phyloP scores from a whole-genome alignment of 495 filamentous ascomycete species.

The Trichocladium uniseriatum region DNA sequence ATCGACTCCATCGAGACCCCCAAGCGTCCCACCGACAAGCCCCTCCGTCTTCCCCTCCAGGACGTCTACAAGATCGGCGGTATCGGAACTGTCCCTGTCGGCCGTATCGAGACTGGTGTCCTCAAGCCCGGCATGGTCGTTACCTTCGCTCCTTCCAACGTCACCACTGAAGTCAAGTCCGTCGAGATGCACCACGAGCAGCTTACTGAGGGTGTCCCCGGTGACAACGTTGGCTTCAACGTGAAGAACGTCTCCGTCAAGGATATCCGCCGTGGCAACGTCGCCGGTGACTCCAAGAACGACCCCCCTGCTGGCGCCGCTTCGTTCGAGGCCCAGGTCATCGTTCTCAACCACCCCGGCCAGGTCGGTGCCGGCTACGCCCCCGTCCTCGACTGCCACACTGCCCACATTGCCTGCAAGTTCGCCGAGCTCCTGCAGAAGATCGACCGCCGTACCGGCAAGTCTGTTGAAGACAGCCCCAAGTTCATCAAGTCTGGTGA shows the following conservation, averaged over 20 bases:
- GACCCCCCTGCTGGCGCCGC: conserved; percentile 84
- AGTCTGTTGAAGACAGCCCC: conserved; percentile 79
- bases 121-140: conserved; percentile 98
- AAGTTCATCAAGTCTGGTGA: conserved; percentile 99
- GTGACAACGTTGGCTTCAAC: conserved; percentile 99
- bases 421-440: conserved; percentile 97
- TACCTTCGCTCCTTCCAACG: conserved; percentile 90
- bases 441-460: conserved; percentile 99
- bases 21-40: conserved; percentile 89
- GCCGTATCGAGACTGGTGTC: conserved; percentile 99
- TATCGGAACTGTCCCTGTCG: conserved; percentile 99
- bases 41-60: conserved; percentile 99
- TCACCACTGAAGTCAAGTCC: conserved; percentile 99
- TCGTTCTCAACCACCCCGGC: conserved; percentile 99
- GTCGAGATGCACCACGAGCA: conserved; percentile 99
- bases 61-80: conserved; percentile 99
- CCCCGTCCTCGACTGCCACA: conserved; percentile 98
- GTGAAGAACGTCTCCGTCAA: conserved; percentile 99
- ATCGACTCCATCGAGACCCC: conserved; percentile 95
- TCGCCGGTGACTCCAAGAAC: conserved; percentile 99
- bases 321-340: conserved; percentile 98
- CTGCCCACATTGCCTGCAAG: conserved; percentile 99
- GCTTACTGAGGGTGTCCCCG: conserved; percentile 89
- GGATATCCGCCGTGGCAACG: conserved; percentile 99
- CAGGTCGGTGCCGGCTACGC: conserved; percentile 99